Evolutionary conservation across 768 basidiomycete species (phyloP), one percentile per base, ranked within the genome.

Genomic region (Cubamyces lactineus): DNA sequence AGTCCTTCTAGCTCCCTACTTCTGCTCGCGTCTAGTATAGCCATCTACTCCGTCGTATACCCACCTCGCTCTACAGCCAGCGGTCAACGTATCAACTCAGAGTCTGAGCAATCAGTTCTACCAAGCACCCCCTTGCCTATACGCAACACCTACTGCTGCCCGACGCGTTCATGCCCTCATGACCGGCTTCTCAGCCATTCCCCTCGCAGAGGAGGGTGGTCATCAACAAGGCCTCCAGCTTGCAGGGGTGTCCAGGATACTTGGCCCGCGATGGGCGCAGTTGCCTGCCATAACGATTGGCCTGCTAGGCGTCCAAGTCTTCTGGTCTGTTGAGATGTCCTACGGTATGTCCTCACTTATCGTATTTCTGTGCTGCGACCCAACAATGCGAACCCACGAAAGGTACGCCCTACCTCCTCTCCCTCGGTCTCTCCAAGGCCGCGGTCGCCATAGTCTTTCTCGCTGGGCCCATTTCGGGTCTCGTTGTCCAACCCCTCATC

Each of bases 321-420:
- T 96, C 49, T 97, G 96, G 96, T 90, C 89, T 1, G 88, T 96
- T 13, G 95, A 97, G 70, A 95, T 97, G 92, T 89, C 92, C 0
- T 95, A 96, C 64, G 93, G 91, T 76, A 57, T 39, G 68, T 52
- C 12, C 51, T 53, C 47, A 6, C 8, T 11, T 26, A 5, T 30
- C 16, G 17, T 45, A 38, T 49, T 3, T 38, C n/a, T 19, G 15
- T 21, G 38, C 47, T 28, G 13, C 23, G 15, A n/a, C 23, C 21
- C 21, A n/a, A 57, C 26, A n/a, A 12, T 52, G 1, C n/a, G 16
- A 15, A 23, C 19, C 52, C 17, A 11, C 39, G 21, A 3, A 40
- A 86, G 87, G 84, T n/a, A 86, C 94, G 0, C 96, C 95, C 0
- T 98, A 96, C 74, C 82, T 98, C 1, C 80, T 95, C 55, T 92